Evolutionary conservation across 768 basidiomycete genomes (phyloP), one percentile per base, ranked within the genome.

Genomic region (Auriscalpium orientale): DNA sequence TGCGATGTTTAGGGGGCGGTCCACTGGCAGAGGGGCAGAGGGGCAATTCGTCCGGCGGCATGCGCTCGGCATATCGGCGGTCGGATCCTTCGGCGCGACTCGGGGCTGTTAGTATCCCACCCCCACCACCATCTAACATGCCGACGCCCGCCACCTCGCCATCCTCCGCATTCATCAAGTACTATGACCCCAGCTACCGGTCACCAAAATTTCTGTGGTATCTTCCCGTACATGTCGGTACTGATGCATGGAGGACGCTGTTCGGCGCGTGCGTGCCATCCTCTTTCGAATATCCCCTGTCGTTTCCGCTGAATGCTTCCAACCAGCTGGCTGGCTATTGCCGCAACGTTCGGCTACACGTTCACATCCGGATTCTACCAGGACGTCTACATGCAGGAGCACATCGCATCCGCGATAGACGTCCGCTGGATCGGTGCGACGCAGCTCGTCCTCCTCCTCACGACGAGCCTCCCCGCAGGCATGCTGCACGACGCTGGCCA

Each of bases 391-490:
- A 54, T 50, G 10, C 51, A 35, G 43, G 45, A 12, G 13, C 34
- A 35, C 28, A 55, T 50, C 15, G 51, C 44, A n/a, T n/a, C 51
- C 38, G 34, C 59, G 18, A 56, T 62, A 3, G 49, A 46, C 48
- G 34, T 53, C 53, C 78, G 76, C 47, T 80, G 79, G 79, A 76
- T 80, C 49, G 79, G 79, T 4, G 76, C 76, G 51, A 71, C 76
- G 44, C 76, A 78, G 57, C 67, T 78, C 11, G 78, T 77, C 43
- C 66, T 80, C 49, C 70, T 76, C 40, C 74, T 77, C 56, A 69
- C 71, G 1, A 67, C 72, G 1, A 75, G 76, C 13, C 59, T 75
- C 7, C 28, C 76, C 5, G 71, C 72, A 8, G 79, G 78, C 6
- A 66, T 67, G 9, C 69, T 73, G 9, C 78, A 77, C 54, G 79